Evolutionary conservation across 257 asterid genomes (phyloP).

Genomic region (Gentiana dahurica): DNA sequence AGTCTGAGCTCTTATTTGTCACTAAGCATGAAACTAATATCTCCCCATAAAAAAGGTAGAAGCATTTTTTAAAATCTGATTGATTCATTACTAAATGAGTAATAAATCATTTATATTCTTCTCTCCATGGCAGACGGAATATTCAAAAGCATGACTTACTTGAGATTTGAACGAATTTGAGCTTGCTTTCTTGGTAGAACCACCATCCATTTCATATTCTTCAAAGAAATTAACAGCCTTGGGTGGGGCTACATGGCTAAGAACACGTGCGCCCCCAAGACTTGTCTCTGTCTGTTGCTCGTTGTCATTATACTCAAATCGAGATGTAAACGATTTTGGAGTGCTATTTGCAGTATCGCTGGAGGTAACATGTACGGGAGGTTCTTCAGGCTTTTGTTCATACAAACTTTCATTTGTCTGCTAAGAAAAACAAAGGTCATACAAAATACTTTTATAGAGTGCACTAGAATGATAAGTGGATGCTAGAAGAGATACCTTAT

Average conservation of each 20-base stretch:
- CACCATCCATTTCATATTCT: constrained; percentile 87
- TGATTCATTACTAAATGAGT: too few relatives aligned
- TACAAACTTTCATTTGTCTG: constrained; percentile 89
- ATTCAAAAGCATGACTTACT: constrained; percentile 29
- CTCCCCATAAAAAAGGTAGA: too few relatives aligned
- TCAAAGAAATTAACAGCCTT: constrained; percentile 54
- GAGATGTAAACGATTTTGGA: constrained; percentile 51
- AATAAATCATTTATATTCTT: too few relatives aligned
- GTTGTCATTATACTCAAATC: constrained; percentile 74
- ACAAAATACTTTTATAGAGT: too few relatives aligned
- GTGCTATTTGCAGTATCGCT: constrained; percentile 35
- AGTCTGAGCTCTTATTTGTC: too few relatives aligned
- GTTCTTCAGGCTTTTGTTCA: constrained; percentile 93
- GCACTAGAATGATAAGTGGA: too few relatives aligned
- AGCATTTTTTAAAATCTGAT: too few relatives aligned
- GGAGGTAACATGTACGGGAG: constrained; percentile 50
- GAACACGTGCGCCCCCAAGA: constrained; percentile 51
- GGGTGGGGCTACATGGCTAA: constrained; percentile 70
- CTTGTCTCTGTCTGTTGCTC: constrained; percentile 57
- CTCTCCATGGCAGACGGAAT: too few relatives aligned
- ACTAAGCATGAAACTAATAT: too few relatives aligned
- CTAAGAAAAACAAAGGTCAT: constrained; percentile 12
- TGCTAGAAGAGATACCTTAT: constrained; percentile 36
- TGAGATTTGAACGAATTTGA: constrained; percentile 59
- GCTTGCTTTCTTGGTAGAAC: constrained; percentile 66